Base-by-base conservation (phyloP, 208 protist genomes). In the Acanthamoeba royreba region DNA sequence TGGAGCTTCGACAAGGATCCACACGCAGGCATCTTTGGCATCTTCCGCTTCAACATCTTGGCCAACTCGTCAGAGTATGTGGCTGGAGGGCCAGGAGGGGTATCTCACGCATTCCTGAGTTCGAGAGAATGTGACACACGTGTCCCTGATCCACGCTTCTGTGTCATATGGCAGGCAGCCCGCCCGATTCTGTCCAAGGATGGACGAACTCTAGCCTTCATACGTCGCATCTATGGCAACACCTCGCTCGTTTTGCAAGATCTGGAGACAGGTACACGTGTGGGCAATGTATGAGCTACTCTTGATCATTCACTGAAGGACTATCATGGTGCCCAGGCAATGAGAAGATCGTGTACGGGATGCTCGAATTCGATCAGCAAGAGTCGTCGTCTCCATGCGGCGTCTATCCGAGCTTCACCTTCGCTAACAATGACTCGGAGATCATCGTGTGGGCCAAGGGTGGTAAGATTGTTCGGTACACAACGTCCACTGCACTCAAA, bases 381-480 rank as follows among this genome's bases (percentile, higher is more conserved):
- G 79, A 53, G 17, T 88, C 79, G 33, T 88, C 79, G 4, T 35
- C 79, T 0, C 79, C 79, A 33, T 53, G 79, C 52, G 79, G 79
- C 31, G 35, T 88, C 79, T 88, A 88, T 38, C 79, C 79, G 15
- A 88, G 79, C 52, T 88, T 88, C 52, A 45, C 52, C 33, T 88
- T 53, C 31, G 35, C 43, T 38, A 53, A 88, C 52, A 63, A 88
- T 45, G 52, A 88, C 79, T 13, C 45, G 33, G 79, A 88, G 52
- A 38, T 88, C n/a, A n/a, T 88, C 79, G 55, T 88, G 43, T 88
- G 79, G 79, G 79, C 43, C 79, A 88, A 88, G 45, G 79, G 79
- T 38, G 52, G 66, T 40, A 77, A 77, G 33, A 46, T 77, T 77
- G 66, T 40, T 19, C 22, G 66, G 66, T 77, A 43, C 4, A 9